Evolutionary conservation across 768 basidiomycete species (phyloP).

Genomic region (Pulveroboletus sp.): DNA sequence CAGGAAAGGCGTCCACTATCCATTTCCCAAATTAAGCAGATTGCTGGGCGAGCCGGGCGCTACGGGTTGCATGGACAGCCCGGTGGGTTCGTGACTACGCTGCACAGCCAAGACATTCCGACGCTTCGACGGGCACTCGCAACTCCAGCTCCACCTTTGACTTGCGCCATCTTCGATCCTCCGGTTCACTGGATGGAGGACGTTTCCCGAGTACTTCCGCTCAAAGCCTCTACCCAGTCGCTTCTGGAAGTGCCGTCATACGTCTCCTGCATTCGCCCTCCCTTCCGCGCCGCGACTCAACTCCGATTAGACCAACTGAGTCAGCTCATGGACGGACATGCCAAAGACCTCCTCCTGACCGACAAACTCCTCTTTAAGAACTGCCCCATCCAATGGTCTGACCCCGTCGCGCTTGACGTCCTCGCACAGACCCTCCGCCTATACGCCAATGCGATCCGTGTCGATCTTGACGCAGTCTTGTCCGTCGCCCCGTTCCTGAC

Average conservation of each 20-base stretch:
- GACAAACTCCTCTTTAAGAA: constrained; percentile 45
- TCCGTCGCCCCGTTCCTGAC: constrained; percentile 20
- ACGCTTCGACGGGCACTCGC: constrained; percentile 54
- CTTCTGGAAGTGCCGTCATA: constrained; percentile 49
- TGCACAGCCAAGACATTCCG: constrained; percentile 59
- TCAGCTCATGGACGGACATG: constrained; percentile 42
- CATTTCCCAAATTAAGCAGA: constrained; percentile 83
- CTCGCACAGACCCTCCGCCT: constrained; percentile 20
- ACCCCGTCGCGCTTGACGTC: constrained; percentile 19
- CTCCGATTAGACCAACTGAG: constrained; percentile 29
- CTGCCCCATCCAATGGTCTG: constrained; percentile 25
- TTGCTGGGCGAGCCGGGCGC: constrained; percentile 90
- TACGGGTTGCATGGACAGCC: constrained; percentile 61
- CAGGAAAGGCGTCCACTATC: constrained; percentile 45
- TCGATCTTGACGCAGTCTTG: constrained; percentile 21
- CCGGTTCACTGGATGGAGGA: constrained; percentile 20
- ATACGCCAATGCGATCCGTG: constrained; percentile 34
- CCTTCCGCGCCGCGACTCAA: constrained; percentile 37
- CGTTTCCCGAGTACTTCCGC: constrained; percentile 43
- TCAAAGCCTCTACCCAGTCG: constrained; percentile 35
- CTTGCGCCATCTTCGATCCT: constrained; percentile 46
- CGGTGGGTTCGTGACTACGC: constrained; percentile 70
- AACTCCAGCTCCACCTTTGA: constrained; percentile 46
- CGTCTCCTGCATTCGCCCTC: constrained; percentile 42
- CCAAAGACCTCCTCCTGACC: constrained; percentile 35